These are phyloP conservation scores for Nissolia schottii DNA, from an alignment of 306 rosid species.

Conservation along the genomic window DNA sequence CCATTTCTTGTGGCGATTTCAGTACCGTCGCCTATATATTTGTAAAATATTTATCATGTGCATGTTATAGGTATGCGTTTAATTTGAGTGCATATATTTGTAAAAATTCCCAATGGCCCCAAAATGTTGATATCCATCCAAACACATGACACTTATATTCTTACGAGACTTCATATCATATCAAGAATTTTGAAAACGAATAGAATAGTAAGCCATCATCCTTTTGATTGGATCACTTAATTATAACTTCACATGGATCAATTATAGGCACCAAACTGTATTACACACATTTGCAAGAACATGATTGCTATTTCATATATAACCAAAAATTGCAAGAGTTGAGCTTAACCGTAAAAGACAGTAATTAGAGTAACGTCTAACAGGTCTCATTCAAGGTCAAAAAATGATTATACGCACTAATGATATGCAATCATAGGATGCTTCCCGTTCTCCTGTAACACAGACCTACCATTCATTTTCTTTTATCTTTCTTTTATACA, in stretches of 20 bases:
- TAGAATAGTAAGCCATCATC: background rate
- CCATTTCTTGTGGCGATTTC: too few species aligned
- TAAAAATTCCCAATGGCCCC: too few species aligned
- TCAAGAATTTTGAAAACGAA: background rate
- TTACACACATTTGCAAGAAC: background rate
- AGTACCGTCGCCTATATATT: too few species aligned
- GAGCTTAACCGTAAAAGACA: background rate
- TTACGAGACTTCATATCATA: background rate
- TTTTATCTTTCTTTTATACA: conserved; percentile 25
- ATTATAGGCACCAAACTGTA: background rate
- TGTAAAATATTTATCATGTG: too few species aligned
- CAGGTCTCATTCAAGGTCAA: background rate
- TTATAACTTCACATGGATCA: background rate
- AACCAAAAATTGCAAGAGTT: background rate
- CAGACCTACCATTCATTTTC: conserved; percentile 33
- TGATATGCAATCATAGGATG: conserved; percentile 41
- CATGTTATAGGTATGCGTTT: too few species aligned
- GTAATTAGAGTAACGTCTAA: background rate
- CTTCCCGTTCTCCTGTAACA: conserved; percentile 10
- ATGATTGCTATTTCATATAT: background rate
- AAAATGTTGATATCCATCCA: too few species aligned
- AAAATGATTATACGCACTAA: background rate
- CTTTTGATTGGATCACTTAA: background rate
- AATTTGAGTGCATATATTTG: too few species aligned
- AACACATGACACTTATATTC: too few species aligned